Base-by-base conservation (phyloP, 1,139 yeast species). In the Trichomonascaceae sp. region DNA sequence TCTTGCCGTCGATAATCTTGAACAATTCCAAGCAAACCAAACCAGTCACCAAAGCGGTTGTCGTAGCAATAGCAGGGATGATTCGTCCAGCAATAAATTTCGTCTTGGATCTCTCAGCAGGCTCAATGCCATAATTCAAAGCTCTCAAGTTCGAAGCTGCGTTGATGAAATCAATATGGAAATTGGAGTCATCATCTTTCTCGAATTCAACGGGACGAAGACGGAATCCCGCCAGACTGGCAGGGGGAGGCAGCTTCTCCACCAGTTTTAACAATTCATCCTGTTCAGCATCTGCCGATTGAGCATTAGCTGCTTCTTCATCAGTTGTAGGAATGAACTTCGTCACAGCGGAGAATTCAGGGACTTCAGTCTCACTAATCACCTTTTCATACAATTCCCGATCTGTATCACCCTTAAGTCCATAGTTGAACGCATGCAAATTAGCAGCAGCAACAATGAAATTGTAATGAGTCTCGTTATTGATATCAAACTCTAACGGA, bases 81-180 rank as follows among this genome's bases (percentile, higher is more conserved):
- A 93, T 93, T 71, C 95, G 85, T 54, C 98, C 98, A 19, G 77
- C 77, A 70, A 87, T 86, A 65, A 86, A 84, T 73, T 86, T 86
- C 48, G 95, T 87, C 72, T 82, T 84, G 51, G 81, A 78, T 51
- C 81, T 79, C 67, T 85, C 91, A 17, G 75, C 76, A 8, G 73
- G 67, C 54, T 70, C 58, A 64, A 93, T 91, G 47, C 84, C 80
- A 69, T 95, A 93, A 72, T 91, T 93, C 70, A 84, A 76, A 36
- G 99, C 99, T 70, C 99, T 84, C 72, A 96, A 83, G 70, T 93
- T 93, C 2, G 98, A 91, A 22, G 97, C 96, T 17, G 99, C 96
- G n/a, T 95, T 78, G 63, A 93, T 95, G 70, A 95, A 93, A 68
- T 91, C 96, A 65, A 93, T 93, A 71, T 95, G 99, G 66, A 89